Base-by-base conservation (phyloP, 768 basidiomycete species). In the Pisolithus albus region DNA sequence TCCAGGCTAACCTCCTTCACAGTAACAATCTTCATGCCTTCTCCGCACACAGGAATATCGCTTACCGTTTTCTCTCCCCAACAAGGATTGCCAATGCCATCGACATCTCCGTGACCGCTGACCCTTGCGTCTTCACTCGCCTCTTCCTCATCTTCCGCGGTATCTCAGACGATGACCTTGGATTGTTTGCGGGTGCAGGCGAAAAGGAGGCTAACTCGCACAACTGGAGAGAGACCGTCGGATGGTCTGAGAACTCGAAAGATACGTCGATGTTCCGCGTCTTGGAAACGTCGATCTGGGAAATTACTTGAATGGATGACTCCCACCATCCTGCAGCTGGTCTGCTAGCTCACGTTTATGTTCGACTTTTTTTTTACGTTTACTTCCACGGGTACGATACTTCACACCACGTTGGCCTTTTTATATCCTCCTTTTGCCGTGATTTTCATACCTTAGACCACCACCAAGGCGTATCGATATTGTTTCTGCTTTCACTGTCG, bases 121-220 rank as follows among this genome's bases (percentile, higher is more conserved):
- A 90, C 47, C 82, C 85, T 21, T 90, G 88, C 61, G 73, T 86
- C 52, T 91, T 89, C 65, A 92, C 86, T 7, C 82, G 90, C 28
- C 70, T 92, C 21, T 92, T 92, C 74, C 77, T 92, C 52, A 89
- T 92, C 67, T 91, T 84, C 71, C 82, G 90, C 23, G 90, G 90
- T 1, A 68, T 92, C 30, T 78, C 76, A 18, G 89, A 92, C 55
- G 90, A 92, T 51, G 90, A 92, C 56, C 70, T 88, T 51, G 79
- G 79, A 18, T 64, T 81, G 38, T 91, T 91, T 64, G 80, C 82
- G 5, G 84, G 80, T 18, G 82, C 88, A 2, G 88, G 90, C 10
- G 90, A 90, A 70, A 92, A 92, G 68, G 90, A 91, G 64, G 90
- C 89, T 28, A 87, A 88, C 55, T 69, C 74, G 9, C 77, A 78